Evolutionary conservation across 495 filamentous ascomycete genomes (phyloP).

Genomic region (Oleoguttula mirabilis): DNA sequence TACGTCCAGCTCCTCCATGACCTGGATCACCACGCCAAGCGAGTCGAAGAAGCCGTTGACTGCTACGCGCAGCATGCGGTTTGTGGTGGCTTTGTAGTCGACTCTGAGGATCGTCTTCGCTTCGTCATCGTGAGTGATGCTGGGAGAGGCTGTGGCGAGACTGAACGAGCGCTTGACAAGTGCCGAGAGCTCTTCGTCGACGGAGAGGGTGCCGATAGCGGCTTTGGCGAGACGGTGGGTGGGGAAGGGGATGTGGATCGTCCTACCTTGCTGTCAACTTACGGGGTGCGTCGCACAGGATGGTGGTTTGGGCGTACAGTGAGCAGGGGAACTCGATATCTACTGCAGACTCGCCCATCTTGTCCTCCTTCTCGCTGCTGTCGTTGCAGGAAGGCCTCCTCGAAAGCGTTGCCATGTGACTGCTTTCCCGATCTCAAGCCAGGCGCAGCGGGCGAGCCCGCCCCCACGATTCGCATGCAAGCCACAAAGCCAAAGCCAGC

Average conservation of each 20-base stretch:
- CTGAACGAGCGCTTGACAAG: conserved; percentile 63
- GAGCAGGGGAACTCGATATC: conserved; percentile 17
- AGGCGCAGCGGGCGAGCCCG: too few species aligned
- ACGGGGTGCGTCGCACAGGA: not conserved
- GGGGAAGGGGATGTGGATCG: conserved; percentile 72
- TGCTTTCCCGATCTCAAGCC: too few species aligned
- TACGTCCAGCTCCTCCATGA: conserved; percentile 80
- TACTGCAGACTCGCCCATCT: conserved; percentile 16
- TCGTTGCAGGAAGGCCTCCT: too few species aligned
- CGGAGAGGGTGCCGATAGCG: conserved; percentile 62
- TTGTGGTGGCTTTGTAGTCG: conserved; percentile 79
- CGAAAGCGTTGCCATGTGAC: too few species aligned
- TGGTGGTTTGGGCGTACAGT: conserved; percentile 10
- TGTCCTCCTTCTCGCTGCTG: not conserved
- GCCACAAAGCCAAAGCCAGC: too few species aligned
- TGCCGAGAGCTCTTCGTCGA: conserved; percentile 80
- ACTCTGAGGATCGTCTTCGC: conserved; percentile 51
- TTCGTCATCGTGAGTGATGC: conserved; percentile 26
- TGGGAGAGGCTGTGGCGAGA: conserved; percentile 27
- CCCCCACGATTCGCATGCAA: too few species aligned
- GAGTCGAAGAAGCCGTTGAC: conserved; percentile 98
- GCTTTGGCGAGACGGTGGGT: conserved; percentile 64
- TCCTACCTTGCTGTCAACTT: conserved; percentile 37
- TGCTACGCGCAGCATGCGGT: conserved; percentile 90
- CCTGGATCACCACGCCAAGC: conserved; percentile 64